Base-by-base conservation (phyloP, 2,329 filamentous ascomycete species). In the Daldinia eschscholtzii region DNA sequence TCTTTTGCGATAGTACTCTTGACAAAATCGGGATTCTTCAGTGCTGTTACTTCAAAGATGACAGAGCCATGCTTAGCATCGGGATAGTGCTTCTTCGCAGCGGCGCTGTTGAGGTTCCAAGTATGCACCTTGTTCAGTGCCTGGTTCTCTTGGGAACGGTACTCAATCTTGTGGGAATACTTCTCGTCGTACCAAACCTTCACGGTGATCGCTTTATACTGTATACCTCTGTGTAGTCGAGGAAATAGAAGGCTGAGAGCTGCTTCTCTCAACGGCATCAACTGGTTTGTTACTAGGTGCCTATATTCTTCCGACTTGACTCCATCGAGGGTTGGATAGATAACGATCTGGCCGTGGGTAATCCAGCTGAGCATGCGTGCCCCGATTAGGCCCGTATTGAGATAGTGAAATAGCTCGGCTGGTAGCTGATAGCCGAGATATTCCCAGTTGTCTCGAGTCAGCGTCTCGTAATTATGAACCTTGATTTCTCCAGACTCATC, bases 381-480 rank as follows among this genome's bases (percentile, higher is more conserved):
- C 30, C 93, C 89, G 71, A 98, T 89, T 48, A 98, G 83, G 37
- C 93, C 96, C 58, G 88, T 90, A 65, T 93, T 94, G 57, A 98
- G 85, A 79, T 98, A 98, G 79, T 93, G 92, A 78, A 95, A 94
- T 18, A 98, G 85, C 80, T 99, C 96, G 44, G 94, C 90, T 0
- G 96, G 94, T 4, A 99, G 85, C 67, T 94, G 92, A 66, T 97
- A 88, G n/a, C 94, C 94, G 69, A 98, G 88, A 77, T 98, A 94
- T 76, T 95, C 91, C 77, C 97, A 93, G 72, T 96, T 91, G 77
- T 98, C 94, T 52, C 87, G 87, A 1, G 96, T 94, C 20, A 94
- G 87, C 61, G 89, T 86, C 6, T 93, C 91, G 61, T 85, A 87
- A 74, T 94, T 90, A 74, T 93, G 86, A 15, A 94, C 91, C 67